phyloP scores from a whole-genome alignment of 768 basidiomycete genomes.

The Termitomyces titanicus region DNA sequence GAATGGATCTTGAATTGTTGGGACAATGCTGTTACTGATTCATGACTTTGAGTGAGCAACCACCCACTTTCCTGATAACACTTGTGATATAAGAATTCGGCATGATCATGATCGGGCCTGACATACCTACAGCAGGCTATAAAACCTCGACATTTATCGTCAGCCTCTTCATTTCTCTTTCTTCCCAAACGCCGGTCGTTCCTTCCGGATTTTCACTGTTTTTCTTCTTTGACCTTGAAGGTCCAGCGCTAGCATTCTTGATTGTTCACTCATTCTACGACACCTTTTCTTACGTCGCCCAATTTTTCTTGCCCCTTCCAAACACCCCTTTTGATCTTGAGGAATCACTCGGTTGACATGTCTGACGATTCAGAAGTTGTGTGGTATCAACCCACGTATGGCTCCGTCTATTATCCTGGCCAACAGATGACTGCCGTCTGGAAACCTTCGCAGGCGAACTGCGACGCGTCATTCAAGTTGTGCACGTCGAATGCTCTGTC shows the following conservation, averaged over 20 bases:
- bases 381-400: conserved; percentile 8
- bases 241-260: conserved; percentile 4
- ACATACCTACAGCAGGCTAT: not conserved
- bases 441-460: conserved; percentile 9
- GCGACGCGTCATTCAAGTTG: conserved; percentile 17
- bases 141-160: conserved; percentile 4
- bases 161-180: conserved; percentile 16
- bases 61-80: not conserved
- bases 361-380: conserved; percentile 1
- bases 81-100: too few relatives aligned
- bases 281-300: not conserved
- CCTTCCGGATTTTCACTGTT: not conserved
- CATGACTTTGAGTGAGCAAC: too few relatives aligned
- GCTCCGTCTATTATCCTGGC: conserved; percentile 12
- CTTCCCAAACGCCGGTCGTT: conserved; percentile 17
- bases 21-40: too few relatives aligned
- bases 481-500: conserved; percentile 9
- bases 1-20: not conserved
- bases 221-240: conserved; percentile 5
- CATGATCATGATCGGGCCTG: conserved; percentile 5
- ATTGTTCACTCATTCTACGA: not conserved
- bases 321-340: not conserved
- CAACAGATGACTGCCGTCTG: conserved; percentile 17
- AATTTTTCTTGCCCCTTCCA: not conserved
- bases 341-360: not conserved